Evolutionary conservation across 1,284 basidiomycete species (phyloP), one percentile per base, ranked within the genome.

Genomic region (Fistulina hepatica): DNA sequence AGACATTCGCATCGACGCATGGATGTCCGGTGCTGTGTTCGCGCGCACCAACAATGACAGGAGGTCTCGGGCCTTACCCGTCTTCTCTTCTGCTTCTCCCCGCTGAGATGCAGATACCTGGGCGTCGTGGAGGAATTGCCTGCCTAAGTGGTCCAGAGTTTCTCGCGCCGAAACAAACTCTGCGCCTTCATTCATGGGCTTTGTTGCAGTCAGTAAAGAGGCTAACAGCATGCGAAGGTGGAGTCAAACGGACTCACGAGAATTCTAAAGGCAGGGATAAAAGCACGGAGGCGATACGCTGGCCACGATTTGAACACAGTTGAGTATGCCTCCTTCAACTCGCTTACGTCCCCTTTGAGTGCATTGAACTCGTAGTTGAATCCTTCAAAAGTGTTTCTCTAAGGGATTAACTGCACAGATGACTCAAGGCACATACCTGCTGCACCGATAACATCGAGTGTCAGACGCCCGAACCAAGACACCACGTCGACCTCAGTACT

Each of bases 281-380:
- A 28, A 2, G 45, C 46, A 43, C 57, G 58, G 16, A 73, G 42
- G 52, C 11, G 24, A 25, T 25, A 59, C n/a, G 10, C 41, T 43
- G 10, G 43, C 47, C 12, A 43, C 6, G 57, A 44, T 46, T 47
- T 46, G 48, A 73, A 67, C 13, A 73, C 50, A 1, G 53, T 59
- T 1, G 55, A 46, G 45, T 76, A 73, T 0, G 73, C 71, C 42
- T 72, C 72, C 43, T 65, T 71, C 7, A 76, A 58, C 43, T 73
- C 73, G 44, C 65, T 71, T 10, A 49, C 51, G 10, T 51, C 48
- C 1, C 46, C 43, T 19, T 59, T 57, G 16, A 78, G 52, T 0
- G 72, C 58, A 28, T 77, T 57, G 52, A 88, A 82, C 9, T 71
- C 53, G 49, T 83, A 82, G 49, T 73, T 69, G 52, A 85, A 85